A percentile compares a stretch with the other conserved stretches of the same genome.
These are phyloP conservation scores for Globisporangium alternatum DNA, from an alignment of 352 stramenopile genomes.

Conservation along the genomic window DNA sequence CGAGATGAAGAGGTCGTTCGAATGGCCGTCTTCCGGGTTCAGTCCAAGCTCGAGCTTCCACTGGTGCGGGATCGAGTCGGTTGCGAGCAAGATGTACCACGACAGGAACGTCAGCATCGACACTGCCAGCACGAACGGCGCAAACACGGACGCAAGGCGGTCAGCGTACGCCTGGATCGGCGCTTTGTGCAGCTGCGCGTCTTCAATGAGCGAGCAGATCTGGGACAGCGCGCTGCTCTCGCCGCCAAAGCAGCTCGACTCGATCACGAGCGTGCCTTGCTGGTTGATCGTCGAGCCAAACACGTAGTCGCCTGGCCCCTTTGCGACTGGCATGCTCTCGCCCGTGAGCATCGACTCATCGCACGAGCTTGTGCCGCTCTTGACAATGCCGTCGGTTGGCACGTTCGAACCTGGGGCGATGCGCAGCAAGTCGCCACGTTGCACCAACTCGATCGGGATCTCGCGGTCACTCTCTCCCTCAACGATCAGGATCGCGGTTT, in stretches of 20 bases:
- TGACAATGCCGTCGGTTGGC: constrained; percentile 80
- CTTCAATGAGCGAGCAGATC: constrained; percentile 83
- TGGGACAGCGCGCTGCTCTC: constrained; percentile 67
- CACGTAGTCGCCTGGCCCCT: constrained; percentile 70
- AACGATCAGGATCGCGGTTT: constrained; percentile 64
- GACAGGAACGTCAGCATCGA: constrained; percentile 61
- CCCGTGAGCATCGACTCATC: constrained; percentile 85
- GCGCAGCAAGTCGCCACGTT: constrained; percentile 72
- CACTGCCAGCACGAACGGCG: constrained; percentile 58
- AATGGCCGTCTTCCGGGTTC: constrained; percentile 41
- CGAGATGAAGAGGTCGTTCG: constrained; percentile 68
- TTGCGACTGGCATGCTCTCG: constrained; percentile 87
- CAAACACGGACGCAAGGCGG: constrained; percentile 60
- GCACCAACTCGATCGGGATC: constrained; percentile 82
- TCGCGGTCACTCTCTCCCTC: constrained; percentile 53
- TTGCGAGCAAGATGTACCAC: constrained; percentile 51
- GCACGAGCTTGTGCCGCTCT: constrained; percentile 56
- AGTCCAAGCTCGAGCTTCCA: constrained; percentile 54
- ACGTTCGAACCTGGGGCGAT: constrained; percentile 74
- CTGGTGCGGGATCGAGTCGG: constrained; percentile 44
- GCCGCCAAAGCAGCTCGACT: constrained; percentile 74
- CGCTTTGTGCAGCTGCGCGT: constrained; percentile 85
- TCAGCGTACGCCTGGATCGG: constrained; percentile 87
- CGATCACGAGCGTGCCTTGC: constrained; percentile 82
- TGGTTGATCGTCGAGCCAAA: constrained; percentile 86